Base-by-base conservation (phyloP, 768 basidiomycete genomes). In the Termitomyces heimii region DNA sequence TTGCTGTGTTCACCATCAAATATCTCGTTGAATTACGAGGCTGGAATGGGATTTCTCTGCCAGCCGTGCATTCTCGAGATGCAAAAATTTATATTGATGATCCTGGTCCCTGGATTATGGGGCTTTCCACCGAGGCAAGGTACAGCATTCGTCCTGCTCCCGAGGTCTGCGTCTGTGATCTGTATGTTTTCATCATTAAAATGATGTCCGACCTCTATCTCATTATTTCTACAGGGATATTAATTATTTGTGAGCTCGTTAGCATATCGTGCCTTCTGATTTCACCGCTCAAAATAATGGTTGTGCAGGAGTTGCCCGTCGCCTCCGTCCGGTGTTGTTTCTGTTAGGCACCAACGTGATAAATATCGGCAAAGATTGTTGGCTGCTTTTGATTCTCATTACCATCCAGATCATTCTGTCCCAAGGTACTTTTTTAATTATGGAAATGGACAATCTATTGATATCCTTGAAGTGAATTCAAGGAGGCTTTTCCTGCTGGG, bases 101-200 rank as follows among this genome's bases (percentile, higher is more conserved):
- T 69, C 93, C 95, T 43, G 95, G 95, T 34, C 96, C 96, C 59
- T 98, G 93, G 86, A 94, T 98, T 64, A 83, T 98, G 70, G 95
- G 92, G 35, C 77, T 96, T 39, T 84, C 92, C 12, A 91, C 90
- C 1, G 89, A 95, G 67, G 87, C 89, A 8, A 80, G 92, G 58
- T 89, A 92, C 68, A 82, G 89, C 62, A 76, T 92, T 20, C 78
- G 88, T 28, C 81, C 87, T 9, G 75, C 85, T 1, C 76, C 89
- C 0, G 96, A 98, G 67, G 86, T 95, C 32, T 93, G 90, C 66
- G 77, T 97, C 42, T 85, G 90, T 63, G 93, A 96, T 70, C 72
- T 96, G 83, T 94, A 77, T 70, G 84, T 79, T 24, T 24, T 24
- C 28, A 50, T 59, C 22, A 29, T 51, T 47, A 43, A 24, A 47